Conservation (phyloP, 192 early-diverging fungal genomes). For the Gorgonomyces haynaldii region DNA sequence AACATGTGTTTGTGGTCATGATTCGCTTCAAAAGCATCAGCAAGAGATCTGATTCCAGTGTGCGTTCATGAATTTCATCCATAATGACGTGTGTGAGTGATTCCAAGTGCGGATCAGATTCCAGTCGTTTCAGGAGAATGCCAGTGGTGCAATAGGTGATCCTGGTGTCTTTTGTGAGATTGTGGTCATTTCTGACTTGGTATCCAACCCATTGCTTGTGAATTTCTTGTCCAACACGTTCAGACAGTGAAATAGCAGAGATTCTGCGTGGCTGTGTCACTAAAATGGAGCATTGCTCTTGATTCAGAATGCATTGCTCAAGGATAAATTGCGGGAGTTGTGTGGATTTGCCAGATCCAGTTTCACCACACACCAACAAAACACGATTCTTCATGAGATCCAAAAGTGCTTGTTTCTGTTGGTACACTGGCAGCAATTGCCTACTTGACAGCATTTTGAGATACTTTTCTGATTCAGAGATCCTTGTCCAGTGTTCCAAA, state of each 20-base stretch:
- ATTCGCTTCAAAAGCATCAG: constrained; percentile 39
- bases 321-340: constrained; percentile 72
- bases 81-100: constrained; percentile 60
- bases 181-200: constrained; percentile 56
- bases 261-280: constrained; percentile 58
- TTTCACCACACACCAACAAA: constrained; percentile 67
- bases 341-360: constrained; percentile 54
- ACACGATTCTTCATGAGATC: constrained; percentile 38
- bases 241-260: constrained; percentile 68
- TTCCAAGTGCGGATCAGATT: constrained; percentile 43
- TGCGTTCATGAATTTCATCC: constrained; percentile 72
- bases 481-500: too few species aligned
- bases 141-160: constrained; percentile 69
- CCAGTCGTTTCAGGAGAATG: constrained; percentile 55
- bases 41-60: constrained; percentile 65
- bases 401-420: too few species aligned
- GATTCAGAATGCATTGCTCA: constrained; percentile 37
- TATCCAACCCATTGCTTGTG: constrained; percentile 67
- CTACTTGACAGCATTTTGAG: too few species aligned
- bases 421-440: too few species aligned
- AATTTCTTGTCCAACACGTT: constrained; percentile 63
- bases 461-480: too few species aligned
- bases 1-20: background rate
- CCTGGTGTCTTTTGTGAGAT: constrained; percentile 37
- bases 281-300: constrained; percentile 37